phyloP scores from a whole-genome alignment of 129 eudicot genomes.

The Scalesia atractyloides region DNA sequence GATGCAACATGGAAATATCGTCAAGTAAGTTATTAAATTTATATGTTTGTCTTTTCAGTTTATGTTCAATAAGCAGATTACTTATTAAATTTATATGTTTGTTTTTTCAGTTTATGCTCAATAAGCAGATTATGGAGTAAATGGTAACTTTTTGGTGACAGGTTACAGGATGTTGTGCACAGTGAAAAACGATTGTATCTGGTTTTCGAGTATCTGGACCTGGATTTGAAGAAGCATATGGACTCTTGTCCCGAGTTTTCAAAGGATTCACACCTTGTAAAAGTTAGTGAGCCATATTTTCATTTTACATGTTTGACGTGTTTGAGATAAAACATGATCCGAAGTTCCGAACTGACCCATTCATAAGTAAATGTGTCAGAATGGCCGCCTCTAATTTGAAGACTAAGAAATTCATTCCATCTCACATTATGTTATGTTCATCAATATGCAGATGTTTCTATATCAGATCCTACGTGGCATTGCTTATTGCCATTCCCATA shows the following conservation, averaged over 20 bases:
- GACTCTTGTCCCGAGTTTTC: constrained; percentile 84
- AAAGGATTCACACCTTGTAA: constrained; percentile 67
- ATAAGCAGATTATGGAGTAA: neutral
- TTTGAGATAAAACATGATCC: neutral
- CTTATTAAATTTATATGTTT: neutral
- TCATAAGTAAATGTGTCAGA: neutral
- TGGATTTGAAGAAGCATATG: constrained; percentile 95
- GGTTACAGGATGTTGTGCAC: constrained; percentile 94
- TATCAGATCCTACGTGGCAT: constrained; percentile 92
- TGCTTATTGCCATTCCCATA: constrained; percentile 90
- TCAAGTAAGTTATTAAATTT: constrained; percentile 47
- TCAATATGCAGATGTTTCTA: constrained; percentile 67
- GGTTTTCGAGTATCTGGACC: constrained; percentile 87
- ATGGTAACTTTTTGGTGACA: constrained; percentile 35
- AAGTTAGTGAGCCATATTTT: constrained; percentile 53
- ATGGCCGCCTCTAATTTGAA: neutral
- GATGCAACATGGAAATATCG: constrained; percentile 94
- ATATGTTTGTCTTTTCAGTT: neutral
- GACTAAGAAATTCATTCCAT: neutral
- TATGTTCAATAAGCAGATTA: constrained; percentile 3
- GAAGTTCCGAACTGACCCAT: neutral
- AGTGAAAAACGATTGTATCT: constrained; percentile 83
- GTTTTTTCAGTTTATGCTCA: neutral
- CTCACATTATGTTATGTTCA: constrained; percentile 9
- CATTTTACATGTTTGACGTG: neutral